These are phyloP conservation scores for Papiliotrema flavescens DNA, from an alignment of 1,284 basidiomycete genomes.

Conservation along the genomic window DNA sequence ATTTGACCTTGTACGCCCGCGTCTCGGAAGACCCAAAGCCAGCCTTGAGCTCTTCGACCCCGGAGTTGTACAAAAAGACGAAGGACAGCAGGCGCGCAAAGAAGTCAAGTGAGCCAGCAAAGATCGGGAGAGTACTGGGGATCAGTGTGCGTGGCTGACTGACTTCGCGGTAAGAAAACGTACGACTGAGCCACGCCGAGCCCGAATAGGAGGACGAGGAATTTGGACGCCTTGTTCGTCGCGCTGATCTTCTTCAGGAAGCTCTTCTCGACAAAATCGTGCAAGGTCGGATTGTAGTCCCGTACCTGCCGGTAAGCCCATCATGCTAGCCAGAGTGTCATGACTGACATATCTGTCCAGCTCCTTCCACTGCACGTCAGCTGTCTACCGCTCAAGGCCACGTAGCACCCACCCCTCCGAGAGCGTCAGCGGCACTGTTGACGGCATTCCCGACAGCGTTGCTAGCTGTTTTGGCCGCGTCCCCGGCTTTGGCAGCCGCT, in stretches of 20 bases:
- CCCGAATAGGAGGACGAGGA: conserved; percentile 20
- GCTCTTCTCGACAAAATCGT: conserved; percentile 24
- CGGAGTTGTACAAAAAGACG: conserved; percentile 28
- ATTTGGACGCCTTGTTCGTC: conserved; percentile 15
- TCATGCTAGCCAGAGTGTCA: background rate
- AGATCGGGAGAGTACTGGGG: conserved; percentile 28
- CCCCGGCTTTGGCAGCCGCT: conserved; percentile 8
- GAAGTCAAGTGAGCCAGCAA: conserved; percentile 27
- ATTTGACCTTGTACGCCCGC: conserved; percentile 20
- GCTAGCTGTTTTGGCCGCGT: conserved; percentile 14
- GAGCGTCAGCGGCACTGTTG: conserved; percentile 18
- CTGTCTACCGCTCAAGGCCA: background rate
- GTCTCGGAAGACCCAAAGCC: conserved; percentile 20
- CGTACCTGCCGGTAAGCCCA: conserved; percentile 16
- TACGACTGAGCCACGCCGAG: conserved; percentile 31
- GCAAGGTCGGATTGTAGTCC: conserved; percentile 27
- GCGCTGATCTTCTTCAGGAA: conserved; percentile 13
- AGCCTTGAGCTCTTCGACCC: conserved; percentile 13
- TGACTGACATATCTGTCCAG: conserved; percentile 22
- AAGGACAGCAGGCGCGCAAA: conserved; percentile 20
- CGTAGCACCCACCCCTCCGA: conserved; percentile 30
- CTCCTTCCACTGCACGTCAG: conserved; percentile 18
- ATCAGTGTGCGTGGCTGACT: background rate
- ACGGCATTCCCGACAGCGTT: conserved; percentile 17
- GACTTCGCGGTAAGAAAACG: conserved; percentile 6